These are phyloP conservation scores for Potentilla sterilis DNA, from an alignment of 306 rosid genomes.

Conservation along the genomic window DNA sequence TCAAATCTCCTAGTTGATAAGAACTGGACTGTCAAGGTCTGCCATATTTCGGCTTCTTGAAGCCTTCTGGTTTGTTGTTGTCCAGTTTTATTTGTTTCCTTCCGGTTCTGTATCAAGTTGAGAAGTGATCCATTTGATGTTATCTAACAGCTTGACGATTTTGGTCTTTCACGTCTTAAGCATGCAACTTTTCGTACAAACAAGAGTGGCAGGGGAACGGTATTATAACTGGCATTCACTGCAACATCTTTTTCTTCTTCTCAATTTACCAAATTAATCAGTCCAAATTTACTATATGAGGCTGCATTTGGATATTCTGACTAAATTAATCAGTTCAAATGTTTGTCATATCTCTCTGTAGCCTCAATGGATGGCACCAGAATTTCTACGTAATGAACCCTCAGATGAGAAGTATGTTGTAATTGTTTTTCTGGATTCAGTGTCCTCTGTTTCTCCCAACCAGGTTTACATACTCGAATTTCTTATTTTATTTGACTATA, in stretches of 20 bases:
- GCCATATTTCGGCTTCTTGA: constrained; percentile 8
- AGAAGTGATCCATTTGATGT: constrained; percentile 16
- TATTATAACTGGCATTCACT: constrained; percentile 27
- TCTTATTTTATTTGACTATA: constrained; percentile 33
- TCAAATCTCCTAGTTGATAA: constrained; percentile 89
- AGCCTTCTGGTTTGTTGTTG: constrained; percentile 12
- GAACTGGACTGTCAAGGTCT: constrained; percentile 97
- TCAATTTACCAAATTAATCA: constrained; percentile 6
- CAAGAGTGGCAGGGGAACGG: constrained; percentile 97
- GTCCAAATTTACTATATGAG: background rate
- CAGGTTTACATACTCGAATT: background rate
- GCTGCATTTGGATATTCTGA: background rate
- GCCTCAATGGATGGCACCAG: constrained; percentile 99
- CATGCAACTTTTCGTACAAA: constrained; percentile 80
- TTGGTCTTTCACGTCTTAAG: constrained; percentile 97
- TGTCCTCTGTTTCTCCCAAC: constrained; percentile 8
- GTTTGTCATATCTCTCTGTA: constrained; percentile 28
- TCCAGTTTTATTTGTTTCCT: constrained; percentile 6
- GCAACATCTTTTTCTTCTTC: constrained; percentile 7
- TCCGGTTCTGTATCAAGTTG: constrained; percentile 8
- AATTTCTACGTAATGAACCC: constrained; percentile 94
- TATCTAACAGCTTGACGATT: constrained; percentile 78
- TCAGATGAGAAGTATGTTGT: constrained; percentile 84
- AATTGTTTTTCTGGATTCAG: constrained; percentile 14
- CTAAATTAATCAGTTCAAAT: background rate